Evolutionary conservation across 176 grass and related monocot genomes (phyloP), one percentile per base, ranked within the genome.

Genomic region (Triticum dicoccoides): DNA sequence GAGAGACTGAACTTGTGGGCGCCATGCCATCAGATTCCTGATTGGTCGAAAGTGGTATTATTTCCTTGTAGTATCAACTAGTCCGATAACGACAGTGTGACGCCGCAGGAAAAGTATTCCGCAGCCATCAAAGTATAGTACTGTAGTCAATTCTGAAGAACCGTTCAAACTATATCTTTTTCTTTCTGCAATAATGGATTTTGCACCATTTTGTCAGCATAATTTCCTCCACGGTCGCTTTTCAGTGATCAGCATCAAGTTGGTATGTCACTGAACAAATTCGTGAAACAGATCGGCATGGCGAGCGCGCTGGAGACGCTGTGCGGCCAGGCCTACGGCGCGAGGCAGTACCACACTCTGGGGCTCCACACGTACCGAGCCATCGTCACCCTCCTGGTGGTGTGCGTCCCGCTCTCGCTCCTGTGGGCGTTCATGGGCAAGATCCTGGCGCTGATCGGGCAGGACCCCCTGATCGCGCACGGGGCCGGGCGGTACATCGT

Each of bases 281-380:
- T 77, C 80, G 9, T 52, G 11, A 39, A 82, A 79, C 88, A 98
- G 89, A 51, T 91, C 58, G 93, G 93, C 80, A 89, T 95, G 91
- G 93, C 91, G 63, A 87, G 93, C 65, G 92, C 88, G 17, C 54
- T 97, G 66, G 95, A 97, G 61, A 97, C 95, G 37, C 90, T 97
- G 1, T 97, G 92, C 12, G 95, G 95, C 21, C 95, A 97, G 80
- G 95, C 95, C 30, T 97, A 92, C 25, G 95, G 95, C 13, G 95
- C 95, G 27, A 78, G 92, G 62, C 90, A 86, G 33, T 97, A 97
- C 84, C 86, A 86, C 14, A 92, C 86, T 13, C 75, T 97, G 15
- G 95, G 92, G 56, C 54, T 90, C 1, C 80, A 97, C 61, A 94
- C 90, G 1, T 97, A 92, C 65, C 86, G 88, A 77, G 95, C 95